These are phyloP conservation scores for Ramaria sp. DNA, from an alignment of 768 basidiomycete genomes.

Conservation along the genomic window DNA sequence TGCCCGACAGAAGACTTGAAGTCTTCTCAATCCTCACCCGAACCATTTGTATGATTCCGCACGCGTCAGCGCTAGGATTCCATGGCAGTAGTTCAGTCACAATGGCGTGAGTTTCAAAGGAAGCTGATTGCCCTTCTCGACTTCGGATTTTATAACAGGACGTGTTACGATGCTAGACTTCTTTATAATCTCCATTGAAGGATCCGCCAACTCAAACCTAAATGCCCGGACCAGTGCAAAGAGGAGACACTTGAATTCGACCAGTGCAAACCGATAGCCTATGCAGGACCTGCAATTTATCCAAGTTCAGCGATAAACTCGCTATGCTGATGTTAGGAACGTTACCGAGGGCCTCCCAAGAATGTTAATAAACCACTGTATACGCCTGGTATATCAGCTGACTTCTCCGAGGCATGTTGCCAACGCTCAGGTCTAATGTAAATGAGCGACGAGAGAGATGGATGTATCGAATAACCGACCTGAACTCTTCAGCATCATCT, in stretches of 20 bases:
- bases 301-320: not conserved
- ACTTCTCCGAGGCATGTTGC: constrained; percentile 35
- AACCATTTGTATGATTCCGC: too few relatives aligned
- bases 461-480: constrained; percentile 22
- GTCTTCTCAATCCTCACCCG: too few relatives aligned
- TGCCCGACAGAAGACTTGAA: too few relatives aligned
- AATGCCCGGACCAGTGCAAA: constrained; percentile 43
- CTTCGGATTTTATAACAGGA: constrained; percentile 33
- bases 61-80: too few relatives aligned
- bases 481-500: constrained; percentile 51
- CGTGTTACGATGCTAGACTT: constrained; percentile 27
- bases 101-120: constrained; percentile 23
- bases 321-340: not conserved
- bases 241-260: constrained; percentile 37
- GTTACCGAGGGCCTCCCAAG: constrained; percentile 41
- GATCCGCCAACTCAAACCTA: constrained; percentile 42
- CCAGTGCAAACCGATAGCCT: constrained; percentile 52
- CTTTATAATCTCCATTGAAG: constrained; percentile 28
- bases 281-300: constrained; percentile 37
- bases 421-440: constrained; percentile 52
- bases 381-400: constrained; percentile 41
- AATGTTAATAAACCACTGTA: constrained; percentile 53
- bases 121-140: constrained; percentile 30
- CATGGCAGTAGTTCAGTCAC: too few relatives aligned
- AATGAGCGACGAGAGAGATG: not conserved